Percentiles rank a stretch among this genome's conserved stretches.
Evolutionary conservation across 176 grass and related monocot genomes (phyloP).

Genomic region (Phragmites australis): DNA sequence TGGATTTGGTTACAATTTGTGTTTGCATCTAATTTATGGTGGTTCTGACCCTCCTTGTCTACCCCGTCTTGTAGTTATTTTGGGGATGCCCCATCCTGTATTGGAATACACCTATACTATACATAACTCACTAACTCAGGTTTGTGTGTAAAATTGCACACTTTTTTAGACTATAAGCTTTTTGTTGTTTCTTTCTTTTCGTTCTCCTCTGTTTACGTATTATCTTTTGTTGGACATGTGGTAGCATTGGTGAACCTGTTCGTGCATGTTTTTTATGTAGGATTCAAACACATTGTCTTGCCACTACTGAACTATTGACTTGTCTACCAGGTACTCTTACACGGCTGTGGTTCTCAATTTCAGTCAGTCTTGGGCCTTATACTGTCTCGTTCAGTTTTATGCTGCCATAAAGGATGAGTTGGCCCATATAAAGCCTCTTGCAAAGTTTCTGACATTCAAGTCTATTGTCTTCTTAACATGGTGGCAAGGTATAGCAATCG

Average conservation of each 20-base stretch:
- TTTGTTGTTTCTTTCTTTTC: neutral
- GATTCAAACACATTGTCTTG: slow-evolving; percentile 5
- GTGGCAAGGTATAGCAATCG: slow-evolving; percentile 94
- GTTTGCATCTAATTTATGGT: slow-evolving; percentile 10
- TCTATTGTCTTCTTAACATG: slow-evolving; percentile 99
- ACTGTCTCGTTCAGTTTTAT: slow-evolving; percentile 94
- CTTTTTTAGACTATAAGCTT: neutral
- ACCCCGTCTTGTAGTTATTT: neutral
- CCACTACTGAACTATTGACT: slow-evolving; percentile 19
- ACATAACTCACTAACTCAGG: neutral
- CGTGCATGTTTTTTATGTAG: slow-evolving; percentile 12
- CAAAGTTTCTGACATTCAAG: slow-evolving; percentile 94
- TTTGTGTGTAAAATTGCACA: neutral
- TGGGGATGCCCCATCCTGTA: neutral
- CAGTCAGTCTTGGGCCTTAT: slow-evolving; percentile 96
- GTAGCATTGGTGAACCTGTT: neutral
- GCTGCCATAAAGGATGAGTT: slow-evolving; percentile 89
- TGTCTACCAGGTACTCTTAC: slow-evolving; percentile 83
- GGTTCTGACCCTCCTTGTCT: neutral
- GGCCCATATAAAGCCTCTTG: slow-evolving; percentile 89
- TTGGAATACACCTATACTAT: slow-evolving; percentile 15
- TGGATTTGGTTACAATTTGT: neutral
- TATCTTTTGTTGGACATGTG: neutral
- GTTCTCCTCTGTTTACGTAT: neutral
- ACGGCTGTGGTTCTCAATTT: slow-evolving; percentile 90